Conservation (phyloP, 2,329 filamentous ascomycete species). For the Exophiala phaeomuriformis region DNA sequence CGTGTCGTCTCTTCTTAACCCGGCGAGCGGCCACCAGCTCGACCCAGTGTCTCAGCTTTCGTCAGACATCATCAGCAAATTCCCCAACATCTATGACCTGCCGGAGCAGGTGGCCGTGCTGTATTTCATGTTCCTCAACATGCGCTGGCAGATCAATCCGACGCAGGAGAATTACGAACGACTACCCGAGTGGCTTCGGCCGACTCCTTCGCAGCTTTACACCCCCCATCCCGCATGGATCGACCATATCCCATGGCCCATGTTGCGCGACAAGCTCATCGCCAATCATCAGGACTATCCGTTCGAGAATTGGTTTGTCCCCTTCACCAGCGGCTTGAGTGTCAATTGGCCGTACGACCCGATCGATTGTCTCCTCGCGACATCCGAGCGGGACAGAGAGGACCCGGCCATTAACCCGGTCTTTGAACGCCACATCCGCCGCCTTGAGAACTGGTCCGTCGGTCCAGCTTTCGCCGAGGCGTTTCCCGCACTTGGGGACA, state of each 20-base stretch:
- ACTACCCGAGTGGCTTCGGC: constrained; percentile 65
- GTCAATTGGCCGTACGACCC: constrained; percentile 81
- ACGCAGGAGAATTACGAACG: constrained; percentile 71
- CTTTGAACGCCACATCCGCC: constrained; percentile 70
- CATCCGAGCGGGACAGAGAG: constrained; percentile 45
- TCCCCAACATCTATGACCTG: constrained; percentile 68
- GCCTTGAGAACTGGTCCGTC: constrained; percentile 73
- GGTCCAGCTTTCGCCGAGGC: constrained; percentile 60
- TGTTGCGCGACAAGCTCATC: constrained; percentile 62
- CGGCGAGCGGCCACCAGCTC: constrained; percentile 38
- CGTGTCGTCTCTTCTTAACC: constrained; percentile 70
- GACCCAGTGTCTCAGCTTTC: constrained; percentile 79
- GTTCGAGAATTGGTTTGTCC: constrained; percentile 77
- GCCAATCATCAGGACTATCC: constrained; percentile 49
- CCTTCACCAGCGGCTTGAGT: constrained; percentile 66
- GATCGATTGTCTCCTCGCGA: constrained; percentile 58
- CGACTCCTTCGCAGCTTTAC: constrained; percentile 58
- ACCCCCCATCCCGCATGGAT: constrained; percentile 71
- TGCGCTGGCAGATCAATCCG: constrained; percentile 78
- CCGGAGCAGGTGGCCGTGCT: constrained; percentile 76
- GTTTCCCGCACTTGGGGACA: constrained; percentile 53
- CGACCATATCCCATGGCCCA: constrained; percentile 72
- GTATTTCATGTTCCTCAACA: constrained; percentile 78
- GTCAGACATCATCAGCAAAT: constrained; percentile 76
- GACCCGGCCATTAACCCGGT: constrained; percentile 77